Base-by-base conservation (phyloP, 306 rosid species). In the Parietaria judaica region DNA sequence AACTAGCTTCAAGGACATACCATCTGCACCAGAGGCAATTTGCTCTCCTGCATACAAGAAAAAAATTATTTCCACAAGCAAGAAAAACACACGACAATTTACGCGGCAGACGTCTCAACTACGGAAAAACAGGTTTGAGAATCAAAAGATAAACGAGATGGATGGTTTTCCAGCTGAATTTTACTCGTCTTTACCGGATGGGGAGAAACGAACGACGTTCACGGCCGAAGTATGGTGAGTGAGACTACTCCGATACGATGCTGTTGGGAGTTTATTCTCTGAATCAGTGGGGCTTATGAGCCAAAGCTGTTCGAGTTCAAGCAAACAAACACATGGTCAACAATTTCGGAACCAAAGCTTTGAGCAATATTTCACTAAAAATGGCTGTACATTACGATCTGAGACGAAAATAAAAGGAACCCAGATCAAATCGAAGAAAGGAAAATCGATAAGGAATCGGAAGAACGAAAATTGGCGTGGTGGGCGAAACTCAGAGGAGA, bases 1-100 rank as follows among this genome's bases (percentile, higher is more conserved):
- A n/a, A n/a, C n/a, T n/a, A n/a, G 57, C 67, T 1, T 49, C 57
- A 46, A 37, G 61, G 31, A 51, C 69, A 56, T 77, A 92, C 96
- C 90, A 66, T 88, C 98, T 52, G 94, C 92, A 53, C 94, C 94
- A 69, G 98, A 86, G 51, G 96, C 96, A 34, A 92, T 82, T 47
- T 75, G 78, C 65, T 88, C 98, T 56, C 98, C 98, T 92, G 80
- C 56, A 36, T 58, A 4, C 15, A 51, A 60, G 69, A 23, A 31
- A 54, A n/a, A 12, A 43, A n/a, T 39, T 63, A 66, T 44, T 56
- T 68, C 61, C 51, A 31, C 39, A 46, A 34, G 56, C 51, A 39
- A 55, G 55, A 41, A 35, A 16, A 44, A 48, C 7, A 60, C 35
- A 14, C 48, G 3, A 48, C 9, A 62, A 41, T 41, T 41, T 6